Evolutionary conservation across 768 basidiomycete species (phyloP).

Genomic region (Lanmaoa pseudosensibilis): DNA sequence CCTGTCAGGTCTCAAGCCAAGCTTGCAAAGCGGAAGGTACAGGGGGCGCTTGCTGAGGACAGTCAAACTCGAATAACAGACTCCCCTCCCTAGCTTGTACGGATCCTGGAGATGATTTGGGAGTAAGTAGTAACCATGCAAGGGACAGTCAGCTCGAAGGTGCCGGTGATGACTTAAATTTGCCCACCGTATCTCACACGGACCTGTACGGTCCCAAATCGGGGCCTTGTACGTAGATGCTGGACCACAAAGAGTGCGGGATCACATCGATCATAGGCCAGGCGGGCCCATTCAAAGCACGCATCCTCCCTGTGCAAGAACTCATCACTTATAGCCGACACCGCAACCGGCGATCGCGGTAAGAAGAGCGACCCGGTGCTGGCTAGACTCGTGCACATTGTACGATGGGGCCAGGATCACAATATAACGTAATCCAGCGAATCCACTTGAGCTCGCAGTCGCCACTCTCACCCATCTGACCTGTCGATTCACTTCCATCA

Average conservation of each 20-base stretch:
- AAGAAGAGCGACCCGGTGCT: too few relatives aligned
- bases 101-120: neutral
- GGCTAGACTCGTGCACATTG: too few relatives aligned
- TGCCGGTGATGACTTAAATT: slow-evolving; percentile 21
- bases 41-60: neutral
- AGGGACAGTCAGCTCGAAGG: neutral
- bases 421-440: too few relatives aligned
- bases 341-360: too few relatives aligned
- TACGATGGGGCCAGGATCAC: too few relatives aligned
- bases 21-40: neutral
- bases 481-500: neutral
- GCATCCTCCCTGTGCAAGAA: neutral
- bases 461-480: neutral
- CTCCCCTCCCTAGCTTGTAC: neutral
- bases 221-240: neutral
- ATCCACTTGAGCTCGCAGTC: too few relatives aligned
- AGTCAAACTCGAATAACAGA: too few relatives aligned
- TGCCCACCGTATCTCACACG: slow-evolving; percentile 23
- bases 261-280: too few relatives aligned
- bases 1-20: neutral
- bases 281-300: too few relatives aligned
- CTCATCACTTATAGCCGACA: neutral
- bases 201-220: slow-evolving; percentile 20
- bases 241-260: neutral
- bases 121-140: too few relatives aligned